phyloP scores from a whole-genome alignment of 1,284 basidiomycete genomes.

The Schizopora paradoxa region DNA sequence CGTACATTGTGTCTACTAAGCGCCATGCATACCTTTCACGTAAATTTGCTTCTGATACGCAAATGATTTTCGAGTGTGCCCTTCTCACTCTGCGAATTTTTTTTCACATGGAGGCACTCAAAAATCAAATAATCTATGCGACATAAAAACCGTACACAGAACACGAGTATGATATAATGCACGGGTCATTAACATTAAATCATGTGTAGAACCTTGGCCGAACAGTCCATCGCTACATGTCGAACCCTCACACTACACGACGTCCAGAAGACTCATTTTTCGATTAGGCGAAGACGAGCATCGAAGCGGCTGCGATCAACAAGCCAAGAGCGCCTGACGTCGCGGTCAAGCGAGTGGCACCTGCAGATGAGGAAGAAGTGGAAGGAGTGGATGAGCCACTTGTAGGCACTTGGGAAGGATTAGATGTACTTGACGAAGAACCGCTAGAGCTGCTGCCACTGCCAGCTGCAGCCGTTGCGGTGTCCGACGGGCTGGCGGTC shows the following conservation, averaged over 20 bases:
- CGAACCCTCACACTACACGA: no score
- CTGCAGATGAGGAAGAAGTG: neutral
- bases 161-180: neutral
- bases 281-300: constrained; percentile 8
- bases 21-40: no score
- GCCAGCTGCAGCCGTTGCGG: constrained; percentile 18
- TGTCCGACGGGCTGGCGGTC: constrained; percentile 25
- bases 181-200: neutral
- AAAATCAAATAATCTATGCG: constrained; percentile 1
- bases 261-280: neutral
- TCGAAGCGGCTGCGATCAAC: neutral
- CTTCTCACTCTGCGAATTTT: no score
- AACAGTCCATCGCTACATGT: neutral
- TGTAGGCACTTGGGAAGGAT: neutral
- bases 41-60: no score
- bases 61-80: no score
- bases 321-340: constrained; percentile 4
- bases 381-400: neutral
- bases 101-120: no score
- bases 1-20: no score
- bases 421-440: neutral
- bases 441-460: neutral
- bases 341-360: constrained; percentile 1
- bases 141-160: neutral
- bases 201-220: neutral